Conservation (phyloP, 2,329 filamentous ascomycete genomes). For the Exophiala sp. region DNA sequence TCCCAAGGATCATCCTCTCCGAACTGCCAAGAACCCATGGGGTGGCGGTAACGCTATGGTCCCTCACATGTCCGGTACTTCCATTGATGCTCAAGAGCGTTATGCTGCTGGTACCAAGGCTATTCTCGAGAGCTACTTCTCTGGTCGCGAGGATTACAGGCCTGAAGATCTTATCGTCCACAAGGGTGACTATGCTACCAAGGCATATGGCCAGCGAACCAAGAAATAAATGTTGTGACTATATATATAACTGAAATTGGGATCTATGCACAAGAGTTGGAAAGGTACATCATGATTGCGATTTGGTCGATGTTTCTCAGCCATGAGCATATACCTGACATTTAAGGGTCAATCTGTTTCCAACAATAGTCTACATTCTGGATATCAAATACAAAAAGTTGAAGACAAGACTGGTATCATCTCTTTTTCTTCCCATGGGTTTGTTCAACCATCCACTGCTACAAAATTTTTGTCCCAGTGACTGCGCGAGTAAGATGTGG, state of each 20-base stretch:
- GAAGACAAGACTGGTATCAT: too few relatives aligned
- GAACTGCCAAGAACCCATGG: slow-evolving; percentile 89
- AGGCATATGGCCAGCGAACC: slow-evolving; percentile 76
- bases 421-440: too few relatives aligned
- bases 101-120: slow-evolving; percentile 84
- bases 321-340: not conserved
- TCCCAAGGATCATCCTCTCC: slow-evolving; percentile 86
- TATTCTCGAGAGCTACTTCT: slow-evolving; percentile 89
- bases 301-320: too few relatives aligned
- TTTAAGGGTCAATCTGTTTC: too few relatives aligned
- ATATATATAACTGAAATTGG: not conserved
- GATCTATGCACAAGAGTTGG: not conserved
- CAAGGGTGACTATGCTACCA: slow-evolving; percentile 89
- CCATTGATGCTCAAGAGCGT: slow-evolving; percentile 93
- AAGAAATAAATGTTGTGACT: slow-evolving; percentile 14
- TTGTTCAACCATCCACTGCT: too few relatives aligned
- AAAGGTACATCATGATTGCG: not conserved
- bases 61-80: slow-evolving; percentile 97
- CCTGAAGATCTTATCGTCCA: slow-evolving; percentile 88
- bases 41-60: slow-evolving; percentile 98
- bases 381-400: too few relatives aligned
- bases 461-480: too few relatives aligned
- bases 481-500: too few relatives aligned
- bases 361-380: too few relatives aligned
- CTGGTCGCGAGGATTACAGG: slow-evolving; percentile 80